A percentile compares a stretch with the other conserved stretches of the same genome.
Evolutionary conservation across 176 grass and related monocot species (phyloP).

Genomic region (Bothriochloa decipiens): DNA sequence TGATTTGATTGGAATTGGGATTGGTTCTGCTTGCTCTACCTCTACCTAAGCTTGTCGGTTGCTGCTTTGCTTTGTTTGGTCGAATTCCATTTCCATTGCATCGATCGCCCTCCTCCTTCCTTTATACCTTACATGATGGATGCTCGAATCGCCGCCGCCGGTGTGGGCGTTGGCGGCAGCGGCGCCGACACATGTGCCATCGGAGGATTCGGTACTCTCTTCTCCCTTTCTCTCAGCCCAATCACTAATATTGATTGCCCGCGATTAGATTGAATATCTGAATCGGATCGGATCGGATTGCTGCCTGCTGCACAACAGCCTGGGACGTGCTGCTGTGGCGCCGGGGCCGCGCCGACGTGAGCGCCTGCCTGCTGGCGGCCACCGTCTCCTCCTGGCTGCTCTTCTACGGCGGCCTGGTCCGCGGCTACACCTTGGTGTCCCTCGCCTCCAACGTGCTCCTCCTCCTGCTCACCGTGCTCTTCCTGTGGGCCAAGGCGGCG

Average conservation of each 20-base stretch:
- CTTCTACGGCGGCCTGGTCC: conserved; percentile 29
- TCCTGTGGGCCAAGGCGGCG: conserved; percentile 76
- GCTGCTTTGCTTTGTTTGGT: neutral
- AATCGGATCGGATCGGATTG: neutral
- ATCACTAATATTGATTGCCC: too few species aligned
- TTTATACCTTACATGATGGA: neutral
- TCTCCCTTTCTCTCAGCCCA: neutral
- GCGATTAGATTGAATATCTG: neutral
- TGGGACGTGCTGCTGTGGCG: conserved; percentile 4
- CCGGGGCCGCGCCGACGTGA: conserved; percentile 47
- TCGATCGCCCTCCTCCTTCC: too few species aligned
- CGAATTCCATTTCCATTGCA: neutral
- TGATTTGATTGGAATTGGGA: neutral
- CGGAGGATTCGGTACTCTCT: neutral
- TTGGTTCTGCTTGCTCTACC: neutral
- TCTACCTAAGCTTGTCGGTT: too few species aligned
- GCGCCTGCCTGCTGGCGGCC: conserved; percentile 48
- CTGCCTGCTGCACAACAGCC: neutral
- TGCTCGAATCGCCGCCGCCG: neutral
- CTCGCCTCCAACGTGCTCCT: conserved; percentile 73
- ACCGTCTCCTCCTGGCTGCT: conserved; percentile 59
- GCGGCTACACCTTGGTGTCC: conserved; percentile 62
- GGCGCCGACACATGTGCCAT: neutral
- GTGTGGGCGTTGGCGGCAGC: neutral
- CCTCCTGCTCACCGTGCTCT: conserved; percentile 79